Conservation (phyloP, 2,329 filamentous ascomycete species). For the Aspergillus bombycis region DNA sequence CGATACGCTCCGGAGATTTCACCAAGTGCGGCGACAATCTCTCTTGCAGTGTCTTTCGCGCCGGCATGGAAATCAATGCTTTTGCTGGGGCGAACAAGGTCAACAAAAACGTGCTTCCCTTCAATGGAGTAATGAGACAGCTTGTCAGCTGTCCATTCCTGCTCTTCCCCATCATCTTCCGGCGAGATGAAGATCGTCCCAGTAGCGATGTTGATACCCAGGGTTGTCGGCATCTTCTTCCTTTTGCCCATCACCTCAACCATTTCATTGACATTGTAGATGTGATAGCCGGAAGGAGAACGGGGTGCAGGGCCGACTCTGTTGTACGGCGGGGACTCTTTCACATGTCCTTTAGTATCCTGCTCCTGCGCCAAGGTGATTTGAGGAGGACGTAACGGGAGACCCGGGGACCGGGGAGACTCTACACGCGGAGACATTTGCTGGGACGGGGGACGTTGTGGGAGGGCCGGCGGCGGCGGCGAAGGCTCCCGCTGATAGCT, state of each 20-base stretch:
- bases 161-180: slow-evolving; percentile 78
- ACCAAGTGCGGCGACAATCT: slow-evolving; percentile 85
- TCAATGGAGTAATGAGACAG: slow-evolving; percentile 98
- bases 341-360: slow-evolving; percentile 42
- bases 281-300: slow-evolving; percentile 80
- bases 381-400: slow-evolving; percentile 43
- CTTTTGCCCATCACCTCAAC: slow-evolving; percentile 94
- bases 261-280: slow-evolving; percentile 98
- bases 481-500: slow-evolving; percentile 51
- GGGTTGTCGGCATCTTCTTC: slow-evolving; percentile 96
- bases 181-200: slow-evolving; percentile 89
- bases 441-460: slow-evolving; percentile 63
- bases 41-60: slow-evolving; percentile 92
- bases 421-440: slow-evolving; percentile 59
- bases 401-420: slow-evolving; percentile 58
- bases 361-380: slow-evolving; percentile 44
- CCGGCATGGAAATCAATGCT: slow-evolving; percentile 97
- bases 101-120: slow-evolving; percentile 96
- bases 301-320: slow-evolving; percentile 53
- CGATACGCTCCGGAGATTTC: slow-evolving; percentile 85
- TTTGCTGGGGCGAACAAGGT: slow-evolving; percentile 88
- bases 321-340: slow-evolving; percentile 60
- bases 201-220: slow-evolving; percentile 89
- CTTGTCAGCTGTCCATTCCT: slow-evolving; percentile 93
- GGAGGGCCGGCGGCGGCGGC: slow-evolving; percentile 61